These are phyloP conservation scores for Avicennia marina DNA, from an alignment of 257 asterid species.

Conservation along the genomic window DNA sequence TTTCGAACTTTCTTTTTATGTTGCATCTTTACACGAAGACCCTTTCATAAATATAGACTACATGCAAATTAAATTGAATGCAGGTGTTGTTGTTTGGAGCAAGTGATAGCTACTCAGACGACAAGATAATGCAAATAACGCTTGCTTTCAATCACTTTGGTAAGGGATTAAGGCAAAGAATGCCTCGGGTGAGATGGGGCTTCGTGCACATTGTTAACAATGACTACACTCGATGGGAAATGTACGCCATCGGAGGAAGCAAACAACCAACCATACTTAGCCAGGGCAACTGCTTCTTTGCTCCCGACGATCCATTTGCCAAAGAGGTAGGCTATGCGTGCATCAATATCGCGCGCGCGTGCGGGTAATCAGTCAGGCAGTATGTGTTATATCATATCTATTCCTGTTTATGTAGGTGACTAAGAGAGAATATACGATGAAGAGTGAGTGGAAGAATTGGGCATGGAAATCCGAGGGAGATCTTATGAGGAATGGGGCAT, in stretches of 20 bases:
- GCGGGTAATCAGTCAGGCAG: neutral
- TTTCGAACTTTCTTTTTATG: neutral
- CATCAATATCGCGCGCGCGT: neutral
- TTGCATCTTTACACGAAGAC: neutral
- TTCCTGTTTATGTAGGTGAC: conserved; percentile 41
- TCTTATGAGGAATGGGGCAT: conserved; percentile 65
- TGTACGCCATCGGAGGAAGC: conserved; percentile 84
- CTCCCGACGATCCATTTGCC: conserved; percentile 43
- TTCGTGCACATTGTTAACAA: conserved; percentile 54
- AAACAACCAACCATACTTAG: conserved; percentile 46
- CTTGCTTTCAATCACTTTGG: conserved; percentile 69
- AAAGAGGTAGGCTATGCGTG: conserved; percentile 43
- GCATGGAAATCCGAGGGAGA: conserved; percentile 79
- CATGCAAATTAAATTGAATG: neutral
- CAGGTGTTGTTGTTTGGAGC: conserved; percentile 66
- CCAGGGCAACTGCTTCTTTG: conserved; percentile 58
- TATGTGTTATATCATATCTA: neutral
- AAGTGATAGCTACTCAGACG: conserved; percentile 29
- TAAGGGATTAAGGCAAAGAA: conserved; percentile 44
- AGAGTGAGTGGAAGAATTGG: conserved; percentile 73
- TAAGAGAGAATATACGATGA: conserved; percentile 52
- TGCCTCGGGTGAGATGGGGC: conserved; percentile 59
- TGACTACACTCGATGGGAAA: conserved; percentile 50
- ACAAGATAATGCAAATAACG: conserved; percentile 54
- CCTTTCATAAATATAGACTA: neutral